Conservation (phyloP, 768 basidiomycete species). For the Agaricus subrufescens region DNA sequence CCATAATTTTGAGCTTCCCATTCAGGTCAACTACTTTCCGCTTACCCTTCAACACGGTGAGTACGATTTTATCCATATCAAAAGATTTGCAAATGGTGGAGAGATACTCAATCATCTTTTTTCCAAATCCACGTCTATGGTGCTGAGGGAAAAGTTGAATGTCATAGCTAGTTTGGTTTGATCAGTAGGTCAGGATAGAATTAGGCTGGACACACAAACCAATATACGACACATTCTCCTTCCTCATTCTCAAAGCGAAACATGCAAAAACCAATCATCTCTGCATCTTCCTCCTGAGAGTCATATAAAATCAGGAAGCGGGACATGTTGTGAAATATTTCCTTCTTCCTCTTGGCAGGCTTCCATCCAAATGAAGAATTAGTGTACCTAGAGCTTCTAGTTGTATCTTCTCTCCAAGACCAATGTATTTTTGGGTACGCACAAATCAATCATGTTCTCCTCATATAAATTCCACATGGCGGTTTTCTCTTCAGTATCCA, state of each 20-base stretch:
- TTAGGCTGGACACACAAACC: conserved; percentile 34
- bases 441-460: conserved; percentile 54
- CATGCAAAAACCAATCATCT: conserved; percentile 40
- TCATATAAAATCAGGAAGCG: conserved; percentile 51
- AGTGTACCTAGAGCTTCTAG: conserved; percentile 35
- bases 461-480: conserved; percentile 52
- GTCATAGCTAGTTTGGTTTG: conserved; percentile 56
- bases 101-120: conserved; percentile 44
- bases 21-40: neutral
- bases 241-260: conserved; percentile 77
- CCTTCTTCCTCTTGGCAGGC: conserved; percentile 45
- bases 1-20: neutral
- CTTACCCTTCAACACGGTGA: conserved; percentile 76
- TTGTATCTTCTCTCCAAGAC: neutral
- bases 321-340: conserved; percentile 56
- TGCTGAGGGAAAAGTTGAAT: conserved; percentile 49
- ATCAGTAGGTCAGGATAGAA: neutral
- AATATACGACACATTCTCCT: conserved; percentile 59
- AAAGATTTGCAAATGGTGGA: conserved; percentile 44
- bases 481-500: conserved; percentile 30
- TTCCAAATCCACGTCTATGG: conserved; percentile 58
- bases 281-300: neutral
- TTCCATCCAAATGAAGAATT: conserved; percentile 66
- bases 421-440: conserved; percentile 11
- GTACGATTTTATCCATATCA: conserved; percentile 64